Base-by-base conservation (phyloP, 176 grass and related monocot genomes). In the Stipa capillata region DNA sequence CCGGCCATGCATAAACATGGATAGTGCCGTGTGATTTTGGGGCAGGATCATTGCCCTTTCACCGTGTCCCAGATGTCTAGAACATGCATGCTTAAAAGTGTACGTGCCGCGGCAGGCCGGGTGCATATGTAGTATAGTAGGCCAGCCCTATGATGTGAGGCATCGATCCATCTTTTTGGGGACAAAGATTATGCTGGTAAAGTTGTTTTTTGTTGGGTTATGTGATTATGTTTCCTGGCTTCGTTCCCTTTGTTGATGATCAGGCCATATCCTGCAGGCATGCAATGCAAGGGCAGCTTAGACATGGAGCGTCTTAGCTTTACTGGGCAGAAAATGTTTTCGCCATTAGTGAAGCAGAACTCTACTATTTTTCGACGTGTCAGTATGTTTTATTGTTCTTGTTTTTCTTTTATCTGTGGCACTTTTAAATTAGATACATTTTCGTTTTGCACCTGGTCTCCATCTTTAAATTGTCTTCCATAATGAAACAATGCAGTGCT, bases 131-230 rank as follows among this genome's bases (percentile, higher is more conserved):
- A 4, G 10, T 41, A 13, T 66, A 51, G 8, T 23, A 32, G 4
- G 7, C 16, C 69, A 56, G 42, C 14, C n/a, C 25, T 61, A 54
- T 80, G 76, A 85, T 80, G 84, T 21, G 84, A 67, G 73, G 39
- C 60, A 49, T 67, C 69, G 35, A 80, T 65, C 8, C 68, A 2
- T 66, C 60, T 58, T 71, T 87, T 69, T 59, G 27, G 78, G 32
- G 62, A 48, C 85, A 82, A 49, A 53, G 65, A 76, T 82, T 51
- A 32, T 69, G 50, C 13, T 12, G 33, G 52, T 49, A 87, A 87
- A 87, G 79, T 82, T 59, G 63, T 60, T 77, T 82, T 87, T 87
- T 82, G 72, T 87, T 87, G 79, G 78, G 63, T 87, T 77, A 82
- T 87, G 72, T 82, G 85, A 86, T 80, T 8, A 44, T 82, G 85